Percentiles rank a stretch among this genome's conserved stretches.
phyloP scores from a whole-genome alignment of 257 asterid genomes.

The Solanum microdontum region DNA sequence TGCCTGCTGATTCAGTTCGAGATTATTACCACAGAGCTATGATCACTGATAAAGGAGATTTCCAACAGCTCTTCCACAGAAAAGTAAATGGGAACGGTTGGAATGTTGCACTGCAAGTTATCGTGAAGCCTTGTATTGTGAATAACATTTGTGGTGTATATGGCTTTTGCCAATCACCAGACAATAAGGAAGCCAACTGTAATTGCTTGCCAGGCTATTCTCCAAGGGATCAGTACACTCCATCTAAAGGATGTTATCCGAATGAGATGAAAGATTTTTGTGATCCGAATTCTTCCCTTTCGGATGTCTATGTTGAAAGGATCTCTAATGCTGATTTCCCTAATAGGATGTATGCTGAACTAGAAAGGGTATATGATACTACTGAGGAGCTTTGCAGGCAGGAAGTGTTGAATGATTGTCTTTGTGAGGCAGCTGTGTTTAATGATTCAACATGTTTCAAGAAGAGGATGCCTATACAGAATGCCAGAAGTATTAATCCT shows the following conservation, averaged over 20 bases:
- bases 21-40: neutral
- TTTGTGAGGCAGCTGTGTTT: constrained; percentile 4
- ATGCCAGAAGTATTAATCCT: neutral
- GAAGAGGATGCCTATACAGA: constrained; percentile 4
- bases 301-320: neutral
- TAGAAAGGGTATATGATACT: neutral
- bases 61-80: neutral
- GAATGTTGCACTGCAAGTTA: neutral
- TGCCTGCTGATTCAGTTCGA: neutral
- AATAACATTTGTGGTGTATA: neutral
- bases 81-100: neutral
- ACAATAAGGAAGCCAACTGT: neutral
- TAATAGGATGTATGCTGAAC: neutral
- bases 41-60: neutral
- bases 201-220: constrained; percentile 3
- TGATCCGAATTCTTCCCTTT: neutral
- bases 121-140: neutral
- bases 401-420: neutral
- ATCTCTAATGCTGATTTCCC: neutral
- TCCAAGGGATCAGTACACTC: neutral
- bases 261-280: neutral
- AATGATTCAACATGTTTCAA: neutral
- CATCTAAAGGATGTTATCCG: neutral
- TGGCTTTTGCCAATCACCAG: neutral
- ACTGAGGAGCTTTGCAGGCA: constrained; percentile 1